A percentile compares a stretch with the other conserved stretches of the same genome.
These are phyloP conservation scores for Ramaria rubella DNA, from an alignment of 768 basidiomycete species.

Conservation along the genomic window DNA sequence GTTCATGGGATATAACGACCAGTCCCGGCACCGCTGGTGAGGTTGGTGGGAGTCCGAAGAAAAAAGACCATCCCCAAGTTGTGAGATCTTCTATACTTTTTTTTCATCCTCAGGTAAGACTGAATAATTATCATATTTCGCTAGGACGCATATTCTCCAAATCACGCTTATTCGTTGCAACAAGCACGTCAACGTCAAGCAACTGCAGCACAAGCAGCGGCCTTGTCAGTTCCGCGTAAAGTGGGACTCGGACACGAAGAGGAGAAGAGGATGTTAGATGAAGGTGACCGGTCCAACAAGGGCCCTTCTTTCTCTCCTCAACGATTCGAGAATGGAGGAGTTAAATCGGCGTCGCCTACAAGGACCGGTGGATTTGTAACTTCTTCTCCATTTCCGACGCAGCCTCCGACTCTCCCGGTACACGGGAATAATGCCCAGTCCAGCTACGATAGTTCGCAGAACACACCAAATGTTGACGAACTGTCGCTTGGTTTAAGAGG, in stretches of 20 bases:
- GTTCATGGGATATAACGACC: constrained; percentile 44
- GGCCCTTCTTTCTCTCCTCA: constrained; percentile 48
- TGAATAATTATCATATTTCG: neutral
- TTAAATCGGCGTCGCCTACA: constrained; percentile 43
- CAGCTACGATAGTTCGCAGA: constrained; percentile 33
- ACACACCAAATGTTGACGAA: constrained; percentile 42
- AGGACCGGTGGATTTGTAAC: constrained; percentile 28
- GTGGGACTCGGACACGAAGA: constrained; percentile 26
- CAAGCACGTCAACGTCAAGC: constrained; percentile 42
- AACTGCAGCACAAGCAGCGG: constrained; percentile 30
- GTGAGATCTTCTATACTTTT: constrained; percentile 28
- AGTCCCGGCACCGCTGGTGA: constrained; percentile 26
- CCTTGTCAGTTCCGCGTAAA: constrained; percentile 35
- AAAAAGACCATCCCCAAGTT: constrained; percentile 43
- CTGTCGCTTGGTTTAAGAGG: constrained; percentile 53
- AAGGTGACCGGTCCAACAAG: constrained; percentile 39
- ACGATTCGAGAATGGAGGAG: constrained; percentile 41
- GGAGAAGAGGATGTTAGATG: constrained; percentile 29
- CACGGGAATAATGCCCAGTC: constrained; percentile 26
- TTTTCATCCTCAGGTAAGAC: neutral
- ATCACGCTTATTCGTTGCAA: constrained; percentile 32
- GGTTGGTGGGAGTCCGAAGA: constrained; percentile 38
- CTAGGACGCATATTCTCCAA: constrained; percentile 36
- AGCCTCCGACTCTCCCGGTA: constrained; percentile 14
- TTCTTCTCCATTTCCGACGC: constrained; percentile 15